A percentile compares a stretch with the other conserved stretches of the same genome.
These are phyloP conservation scores for Fraxinus nigra DNA, from an alignment of 305 asterid species.

Conservation along the genomic window DNA sequence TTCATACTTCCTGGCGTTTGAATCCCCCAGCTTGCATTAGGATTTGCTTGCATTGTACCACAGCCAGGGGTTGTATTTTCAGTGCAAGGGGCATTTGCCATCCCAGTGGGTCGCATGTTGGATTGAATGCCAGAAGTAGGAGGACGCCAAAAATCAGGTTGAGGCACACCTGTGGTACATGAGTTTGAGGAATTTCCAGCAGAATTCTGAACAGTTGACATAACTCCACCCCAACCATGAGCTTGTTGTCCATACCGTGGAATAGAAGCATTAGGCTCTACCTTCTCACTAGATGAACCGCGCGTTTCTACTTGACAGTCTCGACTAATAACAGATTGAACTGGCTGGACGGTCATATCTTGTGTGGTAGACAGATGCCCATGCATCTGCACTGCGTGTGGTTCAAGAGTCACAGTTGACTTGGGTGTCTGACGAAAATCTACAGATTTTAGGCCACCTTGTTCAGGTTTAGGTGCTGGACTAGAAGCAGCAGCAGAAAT, in stretches of 20 bases:
- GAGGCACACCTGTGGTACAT: conserved; percentile 43
- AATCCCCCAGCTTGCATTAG: conserved; percentile 42
- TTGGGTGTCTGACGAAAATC: conserved; percentile 35
- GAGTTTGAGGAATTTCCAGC: conserved; percentile 50
- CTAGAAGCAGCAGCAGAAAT: conserved; percentile 44
- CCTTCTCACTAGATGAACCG: conserved; percentile 38
- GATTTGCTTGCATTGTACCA: conserved; percentile 45
- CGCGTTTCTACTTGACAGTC: conserved; percentile 45
- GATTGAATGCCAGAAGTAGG: conserved; percentile 50
- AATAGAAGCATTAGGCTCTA: conserved; percentile 27
- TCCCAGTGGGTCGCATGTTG: conserved; percentile 49
- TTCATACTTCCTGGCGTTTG: conserved; percentile 28
- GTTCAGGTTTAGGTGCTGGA: conserved; percentile 49
- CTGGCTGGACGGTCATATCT: conserved; percentile 29
- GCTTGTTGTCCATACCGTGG: conserved; percentile 47
- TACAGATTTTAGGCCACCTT: conserved; percentile 28
- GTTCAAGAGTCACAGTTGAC: conserved; percentile 37
- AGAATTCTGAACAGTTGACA: conserved; percentile 49
- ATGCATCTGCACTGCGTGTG: conserved; percentile 41
- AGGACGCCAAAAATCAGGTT: conserved; percentile 65
- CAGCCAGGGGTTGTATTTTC: conserved; percentile 61
- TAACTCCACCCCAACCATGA: conserved; percentile 46
- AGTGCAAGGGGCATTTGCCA: conserved; percentile 60
- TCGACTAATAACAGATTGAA: conserved; percentile 45
- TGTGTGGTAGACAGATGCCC: conserved; percentile 29